Evolutionary conservation across 768 basidiomycete genomes (phyloP), one percentile per base, ranked within the genome.

Genomic region (Kockovaella imperatae): DNA sequence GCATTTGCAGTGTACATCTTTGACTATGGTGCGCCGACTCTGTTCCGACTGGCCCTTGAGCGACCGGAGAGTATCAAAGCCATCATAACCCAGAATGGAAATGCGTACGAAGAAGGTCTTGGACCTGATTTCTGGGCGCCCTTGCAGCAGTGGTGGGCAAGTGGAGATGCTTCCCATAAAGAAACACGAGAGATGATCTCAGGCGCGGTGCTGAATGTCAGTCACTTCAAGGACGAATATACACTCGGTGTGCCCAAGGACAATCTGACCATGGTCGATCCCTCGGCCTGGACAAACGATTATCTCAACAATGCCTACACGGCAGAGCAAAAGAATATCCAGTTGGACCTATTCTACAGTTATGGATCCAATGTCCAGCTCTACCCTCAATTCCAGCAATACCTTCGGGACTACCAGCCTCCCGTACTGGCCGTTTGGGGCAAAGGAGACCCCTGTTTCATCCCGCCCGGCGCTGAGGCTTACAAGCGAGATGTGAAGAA

Each of bases 341-440:
- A 79, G 53, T 66, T 77, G 17, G 72, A 74, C 32, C 54, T 77
- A 11, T 75, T 77, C 56, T 56, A 55, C 36, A 65, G 72, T 62
- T 77, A 78, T 53, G 53, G 60, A 42, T 74, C 47, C 35, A 79
- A 79, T 60, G 56, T 76, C 38, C 50, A 47, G 17, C 51, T 74
- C 15, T 79, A 79, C 54, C 75, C 77, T 0, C 34, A 59, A 13
- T 77, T 75, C 67, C 77, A 78, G 11, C 55, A 70, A 40, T 78
- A 74, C 50, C 69, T 79, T 54, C 60, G 68, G 17, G 52, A 70
- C 30, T 59, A 67, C 52, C 62, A 74, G 44, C 73, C 75, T 17
- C 74, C 75, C 1, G 51, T 77, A 14, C 69, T 79, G 2, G 77
- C 73, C 0, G 65, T 77, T 4, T 78, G 78, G 78, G 78, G 77